Evolutionary conservation across 2,329 filamentous ascomycete species (phyloP), one percentile per base, ranked within the genome.

Genomic region (Didymellaceae sp.): DNA sequence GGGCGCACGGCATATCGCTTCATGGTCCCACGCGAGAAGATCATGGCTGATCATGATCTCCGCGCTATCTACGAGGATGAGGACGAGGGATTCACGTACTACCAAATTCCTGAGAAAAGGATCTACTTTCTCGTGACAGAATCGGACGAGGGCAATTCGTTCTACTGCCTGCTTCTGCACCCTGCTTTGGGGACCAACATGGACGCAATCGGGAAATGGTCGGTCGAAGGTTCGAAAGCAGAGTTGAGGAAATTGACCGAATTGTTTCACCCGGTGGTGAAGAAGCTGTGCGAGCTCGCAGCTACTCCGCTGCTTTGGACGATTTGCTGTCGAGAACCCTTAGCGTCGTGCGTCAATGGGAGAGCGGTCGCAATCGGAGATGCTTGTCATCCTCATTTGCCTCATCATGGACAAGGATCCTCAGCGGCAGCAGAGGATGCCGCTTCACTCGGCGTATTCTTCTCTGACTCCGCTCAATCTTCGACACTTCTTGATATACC

Each of bases 221-320:
- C 26, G 14, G 18, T 51, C 6, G 41, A 45, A 14, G 41, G 34
- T 3, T 45, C 41, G 7, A 40, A 11, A 35, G 35, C 30, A 4
- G 41, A 51, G 10, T 28, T 45, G 5, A 16, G 28, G 11, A 41
- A 30, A 30, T 21, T 41, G 7, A 38, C 30, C 7, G 41, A 45
- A 21, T 20, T 10, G 18, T 37, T 51, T 14, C 41, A 45, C 11
- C 47, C 47, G 14, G 32, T 32, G 16, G 47, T 45, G 8, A 39
- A 22, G 28, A 50, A 44, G 14, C 8, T 51, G 17, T 51, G 46
- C 22, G 33, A 51, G 13, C 41, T 51, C 13, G 47, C 47, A 41
- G 40, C 21, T 9, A 51, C 28, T 9, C 41, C 35, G 10, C n/a
- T 51, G 7, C 14, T 51, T 5, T 51, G 41, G 41, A 51, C 47